phyloP scores from a whole-genome alignment of 768 basidiomycete species.

The Gelatoporia subvermispora region DNA sequence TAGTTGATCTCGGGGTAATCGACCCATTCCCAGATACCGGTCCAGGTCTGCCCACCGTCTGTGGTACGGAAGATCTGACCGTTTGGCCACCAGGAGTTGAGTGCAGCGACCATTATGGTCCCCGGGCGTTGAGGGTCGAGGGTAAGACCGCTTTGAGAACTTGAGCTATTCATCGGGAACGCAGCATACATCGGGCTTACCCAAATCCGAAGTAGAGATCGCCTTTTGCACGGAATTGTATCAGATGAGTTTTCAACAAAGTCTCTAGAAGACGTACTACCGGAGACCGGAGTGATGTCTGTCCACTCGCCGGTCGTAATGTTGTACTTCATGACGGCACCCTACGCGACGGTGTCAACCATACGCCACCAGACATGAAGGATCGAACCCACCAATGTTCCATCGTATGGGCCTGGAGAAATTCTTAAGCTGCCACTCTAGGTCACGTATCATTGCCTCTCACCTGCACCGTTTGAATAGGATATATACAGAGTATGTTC shows the following conservation, averaged over 20 bases:
- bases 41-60: constrained; percentile 55
- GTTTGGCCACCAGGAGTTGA: constrained; percentile 48
- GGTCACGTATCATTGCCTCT: background rate
- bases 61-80: constrained; percentile 61
- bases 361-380: background rate
- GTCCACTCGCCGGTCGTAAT: constrained; percentile 52
- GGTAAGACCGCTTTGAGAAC: constrained; percentile 36
- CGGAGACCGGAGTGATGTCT: constrained; percentile 58
- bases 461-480: constrained; percentile 52
- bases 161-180: background rate
- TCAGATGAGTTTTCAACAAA: too few species aligned
- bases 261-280: too few species aligned
- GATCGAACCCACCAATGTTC: constrained; percentile 26
- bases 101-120: constrained; percentile 63
- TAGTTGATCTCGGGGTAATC: constrained; percentile 40
- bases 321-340: constrained; percentile 36
- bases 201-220: constrained; percentile 61
- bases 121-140: constrained; percentile 59
- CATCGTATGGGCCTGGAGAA: constrained; percentile 45
- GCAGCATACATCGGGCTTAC: constrained; percentile 6
- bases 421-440: background rate
- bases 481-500: constrained; percentile 57
- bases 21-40: constrained; percentile 52
- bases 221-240: too few species aligned
- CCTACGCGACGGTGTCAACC: constrained; percentile 2